A percentile compares a stretch with the other conserved stretches of the same genome.
phyloP scores from a whole-genome alignment of 768 basidiomycete genomes.

The Mrakia hoshinonis region DNA sequence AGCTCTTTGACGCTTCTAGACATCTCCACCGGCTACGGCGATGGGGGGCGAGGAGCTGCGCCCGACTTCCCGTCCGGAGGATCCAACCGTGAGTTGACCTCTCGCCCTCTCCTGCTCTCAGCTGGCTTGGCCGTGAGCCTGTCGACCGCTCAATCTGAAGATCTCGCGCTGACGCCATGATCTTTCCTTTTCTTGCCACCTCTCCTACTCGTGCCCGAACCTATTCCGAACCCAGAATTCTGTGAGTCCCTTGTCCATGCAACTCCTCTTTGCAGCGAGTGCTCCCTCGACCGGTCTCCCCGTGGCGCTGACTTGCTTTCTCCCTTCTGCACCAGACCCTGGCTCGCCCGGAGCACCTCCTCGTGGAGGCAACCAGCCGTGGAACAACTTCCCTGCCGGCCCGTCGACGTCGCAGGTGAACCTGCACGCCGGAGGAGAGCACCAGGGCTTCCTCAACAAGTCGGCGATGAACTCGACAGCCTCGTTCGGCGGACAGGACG shows the following conservation, averaged over 20 bases:
- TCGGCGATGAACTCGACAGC: neutral
- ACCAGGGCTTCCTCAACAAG: conserved; percentile 14
- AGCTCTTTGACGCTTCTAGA: neutral
- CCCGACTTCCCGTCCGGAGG: conserved; percentile 15
- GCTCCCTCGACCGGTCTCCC: neutral
- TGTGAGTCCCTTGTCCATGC: neutral
- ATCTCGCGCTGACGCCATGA: too few species aligned
- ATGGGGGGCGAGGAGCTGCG: conserved; percentile 14
- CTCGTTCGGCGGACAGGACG: neutral
- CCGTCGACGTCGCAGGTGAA: conserved; percentile 23
- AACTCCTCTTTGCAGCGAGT: neutral
- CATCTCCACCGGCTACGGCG: conserved; percentile 19
- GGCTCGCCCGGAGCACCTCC: conserved; percentile 2
- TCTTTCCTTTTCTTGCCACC: neutral
- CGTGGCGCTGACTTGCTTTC: neutral
- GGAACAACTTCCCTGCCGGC: conserved; percentile 16
- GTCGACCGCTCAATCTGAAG: neutral
- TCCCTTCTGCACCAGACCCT: neutral
- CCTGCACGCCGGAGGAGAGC: conserved; percentile 21
- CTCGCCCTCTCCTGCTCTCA: neutral
- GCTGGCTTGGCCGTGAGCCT: neutral
- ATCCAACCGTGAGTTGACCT: conserved; percentile 2
- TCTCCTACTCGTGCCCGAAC: neutral
- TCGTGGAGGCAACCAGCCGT: conserved; percentile 7
- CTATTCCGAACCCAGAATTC: neutral